Evolutionary conservation across 768 basidiomycete species (phyloP).

Genomic region (Russula foetens): DNA sequence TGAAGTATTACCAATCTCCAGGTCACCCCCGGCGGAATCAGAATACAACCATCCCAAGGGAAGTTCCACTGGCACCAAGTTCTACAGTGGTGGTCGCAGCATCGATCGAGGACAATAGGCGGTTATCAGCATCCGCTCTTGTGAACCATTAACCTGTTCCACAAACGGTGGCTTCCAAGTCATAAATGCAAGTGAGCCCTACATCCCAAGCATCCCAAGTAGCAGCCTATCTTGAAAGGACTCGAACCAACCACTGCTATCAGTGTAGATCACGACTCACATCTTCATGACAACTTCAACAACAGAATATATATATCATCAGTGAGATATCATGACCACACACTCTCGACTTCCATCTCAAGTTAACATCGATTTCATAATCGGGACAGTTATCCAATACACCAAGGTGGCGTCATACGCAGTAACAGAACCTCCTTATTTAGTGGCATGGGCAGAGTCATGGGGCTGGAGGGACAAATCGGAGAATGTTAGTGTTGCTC

Average conservation of each 20-base stretch:
- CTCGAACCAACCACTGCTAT: too few species aligned
- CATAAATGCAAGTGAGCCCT: too few species aligned
- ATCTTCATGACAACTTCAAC: not conserved
- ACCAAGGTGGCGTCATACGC: not conserved
- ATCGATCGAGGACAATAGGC: not conserved
- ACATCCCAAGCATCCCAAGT: too few species aligned
- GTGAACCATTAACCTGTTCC: too few species aligned
- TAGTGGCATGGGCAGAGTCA: slow-evolving; percentile 26
- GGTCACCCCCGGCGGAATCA: slow-evolving; percentile 40
- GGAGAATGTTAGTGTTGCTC: not conserved
- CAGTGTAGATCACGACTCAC: too few species aligned
- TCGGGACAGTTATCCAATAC: too few species aligned
- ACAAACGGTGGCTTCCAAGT: too few species aligned
- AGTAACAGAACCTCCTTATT: not conserved
- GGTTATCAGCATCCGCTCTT: too few species aligned
- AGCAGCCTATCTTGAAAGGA: too few species aligned
- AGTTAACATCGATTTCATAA: too few species aligned
- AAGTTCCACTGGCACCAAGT: slow-evolving; percentile 28
- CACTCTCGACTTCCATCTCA: too few species aligned
- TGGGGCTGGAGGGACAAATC: slow-evolving; percentile 22
- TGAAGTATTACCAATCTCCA: slow-evolving; percentile 12
- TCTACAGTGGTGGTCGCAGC: slow-evolving; percentile 43
- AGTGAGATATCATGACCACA: too few species aligned
- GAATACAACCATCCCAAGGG: not conserved
- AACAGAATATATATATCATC: not conserved